Evolutionary conservation across 176 grass and related monocot species (phyloP), one percentile per base, ranked within the genome.

Genomic region (Ananas comosus): DNA sequence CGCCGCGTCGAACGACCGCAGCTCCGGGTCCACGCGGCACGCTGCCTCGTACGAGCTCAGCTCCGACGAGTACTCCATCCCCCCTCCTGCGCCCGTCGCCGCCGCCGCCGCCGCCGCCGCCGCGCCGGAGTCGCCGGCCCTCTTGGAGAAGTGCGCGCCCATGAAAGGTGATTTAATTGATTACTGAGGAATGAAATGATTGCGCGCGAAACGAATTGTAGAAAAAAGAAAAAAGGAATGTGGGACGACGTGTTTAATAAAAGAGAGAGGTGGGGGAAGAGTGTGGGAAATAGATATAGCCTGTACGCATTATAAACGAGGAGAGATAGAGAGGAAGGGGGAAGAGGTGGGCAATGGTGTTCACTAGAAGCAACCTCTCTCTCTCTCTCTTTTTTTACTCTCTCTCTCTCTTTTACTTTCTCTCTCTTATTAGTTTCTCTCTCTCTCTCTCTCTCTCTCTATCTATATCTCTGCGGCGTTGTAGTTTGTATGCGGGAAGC

Each of bases 11-110:
- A 97, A 97, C 16, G 85, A 79, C 81, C 78, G 87, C 58, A 97
- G 75, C 81, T 97, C 86, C 22, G 89, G 92, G 70, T 96, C 92
- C 16, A 74, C 70, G 51, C 81, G 86, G 83, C 92, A 96, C 29
- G 88, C 92, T 51, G 83, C 88, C 76, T 96, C 88, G 83, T 96
- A 96, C 3, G 83, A 97, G 86, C 79, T 97, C 53, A 97, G 89
- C 57, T 79, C 89, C 1, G 52, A 70, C 52, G 27, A 65, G 63
- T 72, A 83, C 71, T 68, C 53, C 13, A 57, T 64, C 2, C 63
- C 65, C 9, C 65, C 69, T 48, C n/a, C 27, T 33, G 17, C 28
- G 50, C 64, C 75, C 19, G 56, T 0, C 1, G n/a, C 19, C 48
- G 14, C 33, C 67, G 49, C 23, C 11, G 12, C 57, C 18, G 21